Percentiles rank a stretch among this genome's conserved stretches.
These are phyloP conservation scores for Leptographium radiaticola DNA, from an alignment of 2,329 filamentous ascomycete species.

Conservation along the genomic window DNA sequence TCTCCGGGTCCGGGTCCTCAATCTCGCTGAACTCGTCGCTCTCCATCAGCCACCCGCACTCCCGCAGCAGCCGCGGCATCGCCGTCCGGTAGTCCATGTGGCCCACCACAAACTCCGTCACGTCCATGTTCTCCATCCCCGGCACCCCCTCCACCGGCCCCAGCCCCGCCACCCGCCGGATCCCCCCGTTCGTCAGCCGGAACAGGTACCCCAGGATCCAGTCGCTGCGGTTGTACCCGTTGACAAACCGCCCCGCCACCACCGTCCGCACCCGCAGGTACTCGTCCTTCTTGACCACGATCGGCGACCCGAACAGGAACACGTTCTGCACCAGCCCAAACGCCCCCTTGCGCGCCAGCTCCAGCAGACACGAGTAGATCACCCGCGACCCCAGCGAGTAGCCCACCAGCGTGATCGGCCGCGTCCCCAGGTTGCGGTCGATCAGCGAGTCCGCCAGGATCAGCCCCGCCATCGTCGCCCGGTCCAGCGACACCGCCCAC, in stretches of 20 bases:
- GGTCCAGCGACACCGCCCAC: slow-evolving; percentile 90
- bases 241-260: slow-evolving; percentile 85
- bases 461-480: slow-evolving; percentile 76
- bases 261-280: slow-evolving; percentile 71
- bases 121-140: slow-evolving; percentile 78
- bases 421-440: slow-evolving; percentile 78
- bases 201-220: slow-evolving; percentile 98
- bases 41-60: slow-evolving; percentile 83
- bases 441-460: slow-evolving; percentile 91
- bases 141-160: slow-evolving; percentile 62
- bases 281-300: slow-evolving; percentile 86
- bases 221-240: slow-evolving; percentile 86
- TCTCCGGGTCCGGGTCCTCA: slow-evolving; percentile 91
- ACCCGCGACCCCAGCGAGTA: slow-evolving; percentile 88
- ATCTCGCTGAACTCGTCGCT: slow-evolving; percentile 94
- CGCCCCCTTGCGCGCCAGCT: slow-evolving; percentile 72
- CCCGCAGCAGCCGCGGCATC: slow-evolving; percentile 77
- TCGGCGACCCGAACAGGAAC: slow-evolving; percentile 83
- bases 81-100: slow-evolving; percentile 95
- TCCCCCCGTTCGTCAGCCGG: slow-evolving; percentile 82
- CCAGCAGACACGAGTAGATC: slow-evolving; percentile 81
- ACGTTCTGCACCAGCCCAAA: slow-evolving; percentile 87
- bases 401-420: slow-evolving; percentile 84
- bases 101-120: slow-evolving; percentile 72
- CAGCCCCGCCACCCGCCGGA: slow-evolving; percentile 77